Evolutionary conservation across 2,329 filamentous ascomycete genomes (phyloP), one percentile per base, ranked within the genome.

Genomic region (Zymoseptoria pseudotritici): DNA sequence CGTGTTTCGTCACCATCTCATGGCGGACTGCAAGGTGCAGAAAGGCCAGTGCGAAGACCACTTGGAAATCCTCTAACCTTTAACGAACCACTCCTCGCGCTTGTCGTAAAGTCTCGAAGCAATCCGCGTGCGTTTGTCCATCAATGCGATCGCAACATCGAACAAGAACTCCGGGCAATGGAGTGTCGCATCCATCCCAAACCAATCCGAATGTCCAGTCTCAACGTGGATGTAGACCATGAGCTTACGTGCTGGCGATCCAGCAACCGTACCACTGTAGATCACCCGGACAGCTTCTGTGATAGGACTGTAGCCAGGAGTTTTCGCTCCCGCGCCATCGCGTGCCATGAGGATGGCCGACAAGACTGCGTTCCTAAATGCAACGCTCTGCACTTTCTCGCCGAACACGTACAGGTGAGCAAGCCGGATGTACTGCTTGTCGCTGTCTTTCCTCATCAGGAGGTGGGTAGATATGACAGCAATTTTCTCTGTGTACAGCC

Each of bases 201-300:
- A 70, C 65, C 57, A 76, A 9, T 60, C 56, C n/a, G 60, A 52
- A 21, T 58, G 52, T 4, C 61, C 64, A 4, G 3, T 5, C 26
- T 65, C 61, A 17, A 58, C 55, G 53, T 65, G 65, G 59, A 67
- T 66, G 50, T 65, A 63, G 9, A 65, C 61, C 13, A 62, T 54
- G 50, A 67, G 64, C 36, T 42, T 56, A 20, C 64, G 29, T 19
- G 59, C 63, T 19, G 59, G 61, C 19, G 61, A 67, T 7, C 53
- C 58, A 1, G 53, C 7, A 11, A 65, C 56, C 2, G 63, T 65
- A 17, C 59, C 61, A 49, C 60, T 60, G 56, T 67, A 67, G 17
- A 67, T 52, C 3, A 60, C 56, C 60, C 58, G 63, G 57, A 64
- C 62, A 2, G 62, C 66, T 3, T 62, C 58, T 29, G 64, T 63